Evolutionary conservation across 441 rosid genomes (phyloP).

Genomic region (Pelargonium fulgidum): DNA sequence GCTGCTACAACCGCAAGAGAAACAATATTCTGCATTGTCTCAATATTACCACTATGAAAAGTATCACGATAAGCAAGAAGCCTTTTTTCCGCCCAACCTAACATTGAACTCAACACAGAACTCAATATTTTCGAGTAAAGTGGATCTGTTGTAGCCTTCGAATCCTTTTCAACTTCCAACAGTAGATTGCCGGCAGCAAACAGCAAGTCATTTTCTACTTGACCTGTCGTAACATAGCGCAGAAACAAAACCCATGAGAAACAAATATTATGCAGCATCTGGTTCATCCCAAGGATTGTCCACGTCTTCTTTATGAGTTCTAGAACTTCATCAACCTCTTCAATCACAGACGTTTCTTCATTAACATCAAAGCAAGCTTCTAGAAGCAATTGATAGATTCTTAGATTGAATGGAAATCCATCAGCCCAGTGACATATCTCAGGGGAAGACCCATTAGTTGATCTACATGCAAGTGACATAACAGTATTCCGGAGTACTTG

Average conservation of each 20-base stretch:
- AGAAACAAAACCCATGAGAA: slow-evolving; percentile 57
- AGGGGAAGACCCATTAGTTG: slow-evolving; percentile 34
- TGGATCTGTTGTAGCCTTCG: slow-evolving; percentile 35
- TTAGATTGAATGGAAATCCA: slow-evolving; percentile 52
- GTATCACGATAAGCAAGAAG: slow-evolving; percentile 53
- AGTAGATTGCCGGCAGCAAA: slow-evolving; percentile 54
- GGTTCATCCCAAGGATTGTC: slow-evolving; percentile 53
- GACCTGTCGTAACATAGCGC: slow-evolving; percentile 49
- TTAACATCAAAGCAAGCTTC: slow-evolving; percentile 62
- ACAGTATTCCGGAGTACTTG: slow-evolving; percentile 44
- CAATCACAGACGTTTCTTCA: slow-evolving; percentile 47
- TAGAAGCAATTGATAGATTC: slow-evolving; percentile 47
- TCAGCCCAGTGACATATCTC: slow-evolving; percentile 69
- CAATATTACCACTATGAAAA: slow-evolving; percentile 46
- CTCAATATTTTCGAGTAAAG: slow-evolving; percentile 33
- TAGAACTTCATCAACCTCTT: slow-evolving; percentile 59
- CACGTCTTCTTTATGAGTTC: slow-evolving; percentile 69
- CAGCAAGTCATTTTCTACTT: slow-evolving; percentile 54
- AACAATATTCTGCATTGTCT: slow-evolving; percentile 49
- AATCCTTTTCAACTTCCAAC: slow-evolving; percentile 47
- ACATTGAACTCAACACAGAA: slow-evolving; percentile 39
- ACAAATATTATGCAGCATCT: slow-evolving; percentile 53
- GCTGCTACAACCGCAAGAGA: slow-evolving; percentile 48
- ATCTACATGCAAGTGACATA: slow-evolving; percentile 47
- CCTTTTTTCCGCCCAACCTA: slow-evolving; percentile 57